Conservation (phyloP, 768 basidiomycete species). For the Lentinus brumalis region DNA sequence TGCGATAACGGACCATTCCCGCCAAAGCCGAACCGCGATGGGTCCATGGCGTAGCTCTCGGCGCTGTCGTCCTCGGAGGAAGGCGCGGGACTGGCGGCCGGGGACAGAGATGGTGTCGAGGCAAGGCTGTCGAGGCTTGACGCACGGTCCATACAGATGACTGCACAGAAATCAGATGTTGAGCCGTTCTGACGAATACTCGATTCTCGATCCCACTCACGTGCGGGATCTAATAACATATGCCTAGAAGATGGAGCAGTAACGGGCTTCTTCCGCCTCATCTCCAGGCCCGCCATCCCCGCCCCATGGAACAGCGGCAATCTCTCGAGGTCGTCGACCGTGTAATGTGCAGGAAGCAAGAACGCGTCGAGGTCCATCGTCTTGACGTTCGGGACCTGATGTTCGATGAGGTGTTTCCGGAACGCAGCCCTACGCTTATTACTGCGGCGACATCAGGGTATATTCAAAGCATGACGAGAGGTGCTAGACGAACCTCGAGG, state of each 20-base stretch:
- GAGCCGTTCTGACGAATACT: too few species aligned
- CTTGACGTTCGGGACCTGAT: conserved; percentile 1
- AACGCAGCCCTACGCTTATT: conserved; percentile 69
- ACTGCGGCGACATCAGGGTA: conserved; percentile 33
- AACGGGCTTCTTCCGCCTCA: background rate
- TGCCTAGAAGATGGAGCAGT: background rate
- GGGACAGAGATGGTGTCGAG: background rate
- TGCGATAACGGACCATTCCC: background rate
- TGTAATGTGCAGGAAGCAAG: background rate
- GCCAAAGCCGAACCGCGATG: background rate
- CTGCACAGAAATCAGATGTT: background rate
- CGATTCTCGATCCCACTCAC: background rate
- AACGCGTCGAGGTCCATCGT: background rate
- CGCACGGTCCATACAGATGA: background rate
- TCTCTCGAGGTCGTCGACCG: background rate
- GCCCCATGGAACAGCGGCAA: background rate
- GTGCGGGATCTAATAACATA: background rate
- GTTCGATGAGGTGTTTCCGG: conserved; percentile 44
- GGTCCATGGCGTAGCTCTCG: background rate
- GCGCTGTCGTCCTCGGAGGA: too few species aligned
- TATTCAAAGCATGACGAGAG: background rate
- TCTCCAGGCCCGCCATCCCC: background rate
- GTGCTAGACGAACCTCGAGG: background rate
- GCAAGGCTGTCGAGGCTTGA: background rate
- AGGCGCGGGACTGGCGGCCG: too few species aligned